phyloP scores from a whole-genome alignment of 2,329 filamentous ascomycete species.

The Amesomyces nigricolor region DNA sequence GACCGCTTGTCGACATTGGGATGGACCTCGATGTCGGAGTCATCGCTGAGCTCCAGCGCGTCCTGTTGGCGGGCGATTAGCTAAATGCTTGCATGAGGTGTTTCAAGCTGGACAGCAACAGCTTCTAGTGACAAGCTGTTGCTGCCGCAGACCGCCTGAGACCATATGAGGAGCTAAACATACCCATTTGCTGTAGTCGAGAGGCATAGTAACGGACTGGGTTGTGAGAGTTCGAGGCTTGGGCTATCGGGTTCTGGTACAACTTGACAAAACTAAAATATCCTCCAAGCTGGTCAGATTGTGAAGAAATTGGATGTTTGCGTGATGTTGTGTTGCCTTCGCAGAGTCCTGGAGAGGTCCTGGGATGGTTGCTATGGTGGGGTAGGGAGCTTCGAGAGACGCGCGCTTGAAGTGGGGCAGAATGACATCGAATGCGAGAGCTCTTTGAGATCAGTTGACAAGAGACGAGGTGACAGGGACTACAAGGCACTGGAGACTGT shows the following conservation, averaged over 20 bases:
- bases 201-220: constrained; percentile 35
- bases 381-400: constrained; percentile 26
- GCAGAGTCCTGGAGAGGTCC: background rate
- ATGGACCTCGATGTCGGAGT: constrained; percentile 96
- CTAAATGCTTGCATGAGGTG: constrained; percentile 8
- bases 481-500: background rate
- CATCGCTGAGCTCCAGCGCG: constrained; percentile 91
- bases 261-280: background rate
- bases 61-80: constrained; percentile 48
- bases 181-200: constrained; percentile 62
- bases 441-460: too few species aligned
- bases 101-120: background rate
- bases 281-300: background rate
- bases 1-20: constrained; percentile 98
- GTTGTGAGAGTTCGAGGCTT: background rate
- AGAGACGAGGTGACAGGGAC: background rate
- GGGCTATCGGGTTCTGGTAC: background rate
- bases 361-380: constrained; percentile 14
- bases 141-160: too few species aligned
- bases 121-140: too few species aligned
- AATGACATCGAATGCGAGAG: constrained; percentile 10
- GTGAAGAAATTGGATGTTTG: background rate
- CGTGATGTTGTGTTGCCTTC: background rate
- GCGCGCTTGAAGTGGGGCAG: constrained; percentile 16
- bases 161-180: constrained; percentile 18